Base-by-base conservation (phyloP, 768 basidiomycete species). In the Amyloporia xantha region DNA sequence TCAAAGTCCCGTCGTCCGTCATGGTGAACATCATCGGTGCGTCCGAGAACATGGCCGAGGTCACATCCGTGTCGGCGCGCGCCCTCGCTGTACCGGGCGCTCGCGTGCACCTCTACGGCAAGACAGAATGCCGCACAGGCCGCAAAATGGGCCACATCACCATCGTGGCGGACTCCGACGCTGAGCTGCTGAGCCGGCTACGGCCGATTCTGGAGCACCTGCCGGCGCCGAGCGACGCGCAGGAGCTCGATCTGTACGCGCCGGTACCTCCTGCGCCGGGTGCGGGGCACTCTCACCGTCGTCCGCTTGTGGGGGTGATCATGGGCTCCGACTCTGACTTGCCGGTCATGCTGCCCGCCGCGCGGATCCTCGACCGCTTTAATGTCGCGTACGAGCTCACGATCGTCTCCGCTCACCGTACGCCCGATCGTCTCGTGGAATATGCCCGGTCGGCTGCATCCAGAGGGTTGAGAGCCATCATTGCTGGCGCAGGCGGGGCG, bases 301-400 rank as follows among this genome's bases (percentile, higher is more conserved):
- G 79, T 44, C 93, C 95, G 5, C 74, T 97, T 10, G 89, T 97
- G 0, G 86, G 89, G 1, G 77, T 99, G 51, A 93, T 99, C 64
- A 99, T 98, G 96, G 96, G 96, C 15, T 95, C 92, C 9, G 95
- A 98, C 67, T 97, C 95, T 12, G 96, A 99, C 64, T 71, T 99
- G n/a, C 89, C 91, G 0, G 81, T 84, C 17, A 93, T 99, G 86
- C 75, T 89, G 13, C 86, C 92, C 4, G 91, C 89, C 13, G 87
- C 95, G 0, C 80, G 75, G 38, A 82, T 96, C 49, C 78, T 98
- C 17, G 84, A 89, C 57, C 68, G 69, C n/a, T 96, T 97, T 67
- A 58, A 63, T 7, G 70, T 98, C 19, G 91, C 95, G 0, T 96
- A 89, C 68, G 95, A 99, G 63, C 71, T 99, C 9, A 91, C 91